Evolutionary conservation across 225 moss, liverwort and hornwort species (phyloP), one percentile per base, ranked within the genome.

Genomic region (Bryum argenteum): DNA sequence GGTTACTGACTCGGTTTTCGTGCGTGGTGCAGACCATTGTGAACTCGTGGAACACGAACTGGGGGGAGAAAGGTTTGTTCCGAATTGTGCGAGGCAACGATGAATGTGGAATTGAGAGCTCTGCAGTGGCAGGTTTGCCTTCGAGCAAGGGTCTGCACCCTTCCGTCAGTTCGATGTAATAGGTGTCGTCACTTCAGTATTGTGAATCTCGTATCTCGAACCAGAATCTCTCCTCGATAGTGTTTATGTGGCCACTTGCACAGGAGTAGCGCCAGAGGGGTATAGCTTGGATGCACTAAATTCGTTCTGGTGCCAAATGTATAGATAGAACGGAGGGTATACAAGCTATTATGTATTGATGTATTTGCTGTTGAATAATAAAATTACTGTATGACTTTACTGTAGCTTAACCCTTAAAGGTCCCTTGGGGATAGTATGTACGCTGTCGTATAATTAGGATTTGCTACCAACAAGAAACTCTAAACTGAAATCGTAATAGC

Each of bases 31-130:
- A 89, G 89, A 79, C 71, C n/a, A 67, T 98, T 10, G 89, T 72
- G 41, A 98, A 94, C 62, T 98, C 94, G 8, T 98, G 97, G 97
- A 98, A 98, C 65, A 75, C 48, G 7, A 79, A 55, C 1, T 94
- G 90, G 90, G 94, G 97, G 5, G 94, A 98, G 75, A 63, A 92
- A 9, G 92, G 92, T 7, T 5, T 77, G 5, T 98, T 94, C 79
- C 85, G 77, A 54, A 98, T 98, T 55, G 71, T 88, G 23, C 83
- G 92, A 17, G 94, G 97, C 21, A 69, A 63, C 2, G 87, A 98
- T n/a, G 92, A 98, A n/a, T 94, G 94, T 70, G 94, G 85, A 66
- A 98, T 98, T 33, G 94, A 98, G 81, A 82, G 79, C 69, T 76
- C 69, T 47, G 94, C 91, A 11, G 91, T 94, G 43, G 94, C 94